Conservation (phyloP, 306 rosid species). For the Prinsepia uniflora region DNA sequence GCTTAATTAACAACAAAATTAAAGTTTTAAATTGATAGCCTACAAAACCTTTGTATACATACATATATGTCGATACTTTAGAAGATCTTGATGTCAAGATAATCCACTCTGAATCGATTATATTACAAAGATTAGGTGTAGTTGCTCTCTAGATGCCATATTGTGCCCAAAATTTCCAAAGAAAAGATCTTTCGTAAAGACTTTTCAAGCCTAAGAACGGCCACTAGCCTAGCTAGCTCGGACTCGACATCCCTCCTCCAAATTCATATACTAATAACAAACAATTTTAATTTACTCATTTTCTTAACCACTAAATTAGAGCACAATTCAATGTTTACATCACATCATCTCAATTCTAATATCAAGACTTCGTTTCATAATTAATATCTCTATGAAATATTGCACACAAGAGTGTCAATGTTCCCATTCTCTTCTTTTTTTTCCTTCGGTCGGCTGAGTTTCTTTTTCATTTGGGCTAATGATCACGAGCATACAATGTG, state of each 20-base stretch:
- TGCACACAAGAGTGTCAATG: too few species aligned
- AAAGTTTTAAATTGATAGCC: background rate
- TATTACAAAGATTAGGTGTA: constrained; percentile 10
- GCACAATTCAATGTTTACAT: too few species aligned
- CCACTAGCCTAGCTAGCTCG: background rate
- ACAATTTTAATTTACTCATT: too few species aligned
- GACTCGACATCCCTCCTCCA: background rate
- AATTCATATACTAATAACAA: too few species aligned
- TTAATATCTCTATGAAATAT: too few species aligned
- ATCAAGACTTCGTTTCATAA: too few species aligned
- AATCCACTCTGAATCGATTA: background rate
- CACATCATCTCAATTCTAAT: too few species aligned
- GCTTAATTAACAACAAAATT: background rate
- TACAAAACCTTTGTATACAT: background rate
- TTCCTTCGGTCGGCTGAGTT: too few species aligned
- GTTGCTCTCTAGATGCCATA: constrained; percentile 7
- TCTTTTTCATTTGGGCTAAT: too few species aligned
- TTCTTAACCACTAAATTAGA: too few species aligned
- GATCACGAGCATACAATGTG: background rate
- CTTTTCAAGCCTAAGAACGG: background rate
- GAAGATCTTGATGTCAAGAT: background rate
- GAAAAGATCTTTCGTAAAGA: background rate
- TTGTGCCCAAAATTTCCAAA: background rate
- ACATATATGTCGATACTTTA: background rate
- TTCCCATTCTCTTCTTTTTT: too few species aligned